Percentiles rank a stretch among this genome's conserved stretches.
phyloP scores from a whole-genome alignment of 345 rosid species.

The Pseudoturritis turrita region DNA sequence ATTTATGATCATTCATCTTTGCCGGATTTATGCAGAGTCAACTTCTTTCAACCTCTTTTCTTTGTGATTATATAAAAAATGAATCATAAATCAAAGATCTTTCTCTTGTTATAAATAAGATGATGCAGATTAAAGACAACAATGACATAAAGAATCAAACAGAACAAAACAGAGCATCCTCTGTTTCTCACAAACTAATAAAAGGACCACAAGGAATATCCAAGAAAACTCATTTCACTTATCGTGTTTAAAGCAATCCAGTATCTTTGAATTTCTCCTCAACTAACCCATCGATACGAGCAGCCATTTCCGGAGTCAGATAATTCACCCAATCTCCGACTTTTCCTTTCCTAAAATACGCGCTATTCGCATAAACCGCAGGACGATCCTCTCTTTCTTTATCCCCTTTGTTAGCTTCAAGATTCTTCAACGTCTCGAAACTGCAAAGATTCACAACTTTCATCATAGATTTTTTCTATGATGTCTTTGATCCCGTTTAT shows the following conservation, averaged over 20 bases:
- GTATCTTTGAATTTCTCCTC: conserved; percentile 31
- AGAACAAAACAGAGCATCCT: conserved; percentile 24
- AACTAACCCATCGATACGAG: not conserved
- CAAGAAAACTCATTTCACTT: not conserved
- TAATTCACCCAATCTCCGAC: not conserved
- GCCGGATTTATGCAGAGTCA: too few species aligned
- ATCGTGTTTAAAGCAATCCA: conserved; percentile 28
- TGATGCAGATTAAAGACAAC: not conserved
- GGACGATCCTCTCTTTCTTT: too few species aligned
- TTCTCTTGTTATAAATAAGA: conserved; percentile 13
- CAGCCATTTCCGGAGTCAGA: not conserved
- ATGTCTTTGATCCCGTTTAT: too few species aligned
- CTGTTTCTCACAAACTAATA: conserved; percentile 9
- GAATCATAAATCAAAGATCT: conserved; percentile 3
- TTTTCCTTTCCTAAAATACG: not conserved
- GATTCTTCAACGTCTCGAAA: too few species aligned
- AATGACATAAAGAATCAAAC: not conserved
- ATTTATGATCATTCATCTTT: not conserved
- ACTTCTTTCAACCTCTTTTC: too few species aligned
- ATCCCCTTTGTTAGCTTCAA: too few species aligned
- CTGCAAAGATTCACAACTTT: too few species aligned
- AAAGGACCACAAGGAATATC: not conserved
- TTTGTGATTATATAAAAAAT: too few species aligned
- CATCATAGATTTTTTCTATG: too few species aligned
- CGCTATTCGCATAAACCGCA: too few species aligned